Evolutionary conservation across 352 stramenopile genomes (phyloP), one percentile per base, ranked within the genome.

Genomic region (Phytophthora cactorum): DNA sequence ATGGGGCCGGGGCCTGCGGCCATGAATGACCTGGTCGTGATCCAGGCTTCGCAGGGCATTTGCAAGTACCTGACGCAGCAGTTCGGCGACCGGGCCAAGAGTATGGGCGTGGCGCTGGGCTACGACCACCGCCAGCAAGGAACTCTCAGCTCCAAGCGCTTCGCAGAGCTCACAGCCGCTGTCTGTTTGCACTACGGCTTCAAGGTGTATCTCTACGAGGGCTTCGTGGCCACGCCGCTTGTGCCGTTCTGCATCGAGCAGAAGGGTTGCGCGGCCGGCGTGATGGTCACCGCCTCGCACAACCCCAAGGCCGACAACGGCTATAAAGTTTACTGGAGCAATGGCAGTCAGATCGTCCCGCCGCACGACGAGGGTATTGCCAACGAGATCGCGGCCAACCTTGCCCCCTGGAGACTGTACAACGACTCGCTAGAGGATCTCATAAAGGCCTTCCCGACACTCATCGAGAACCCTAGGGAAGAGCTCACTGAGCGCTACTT

Each of bases 271-370:
- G 88, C 83, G 3, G 89, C 86, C 2, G 95, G 95, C 25, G 82
- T 98, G 32, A 98, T 98, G 93, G 91, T 98, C 47, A 98, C 95
- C 27, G 97, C 97, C 17, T 99, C 93, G 53, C 98, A 99, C 79
- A 99, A 99, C 86, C 98, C 98, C 7, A 99, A 99, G 76, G 78
- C 66, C 6, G 98, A 99, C 86, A 96, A 99, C 79, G 98, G 98
- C 39, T 99, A 99, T 85, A 99, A 99, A 74, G 89, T 98, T 0
- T 98, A 98, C 77, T 98, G 94, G 89, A 77, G 67, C 46, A 98
- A 98, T 70, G 97, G 91, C 43, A 97, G 91, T 72, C 98, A 99
- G 81, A 99, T 99, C 70, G 98, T 98, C 68, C 83, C 97, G 41
- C 97, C 98, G 6, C 88, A 98, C 53, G 98, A 99, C 76, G 81